phyloP scores from a whole-genome alignment of 2,329 filamentous ascomycete genomes.

The Venturia oleaginea region DNA sequence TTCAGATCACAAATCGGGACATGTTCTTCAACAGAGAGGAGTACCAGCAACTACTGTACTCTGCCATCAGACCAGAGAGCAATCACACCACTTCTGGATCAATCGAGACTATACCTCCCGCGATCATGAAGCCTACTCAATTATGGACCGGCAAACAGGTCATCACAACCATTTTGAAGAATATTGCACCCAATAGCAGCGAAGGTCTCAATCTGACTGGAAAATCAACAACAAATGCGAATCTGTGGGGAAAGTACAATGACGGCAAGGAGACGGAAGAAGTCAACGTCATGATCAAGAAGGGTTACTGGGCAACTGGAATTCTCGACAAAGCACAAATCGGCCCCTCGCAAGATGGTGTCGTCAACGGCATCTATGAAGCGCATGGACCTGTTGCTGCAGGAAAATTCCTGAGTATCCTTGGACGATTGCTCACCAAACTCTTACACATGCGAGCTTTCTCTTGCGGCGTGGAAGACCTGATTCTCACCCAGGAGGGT shows the following conservation, averaged over 20 bases:
- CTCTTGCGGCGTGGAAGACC: slow-evolving; percentile 93
- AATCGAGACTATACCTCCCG: slow-evolving; percentile 71
- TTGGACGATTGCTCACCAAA: slow-evolving; percentile 82
- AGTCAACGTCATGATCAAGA: slow-evolving; percentile 68
- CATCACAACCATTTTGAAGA: slow-evolving; percentile 84
- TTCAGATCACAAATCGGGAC: slow-evolving; percentile 83
- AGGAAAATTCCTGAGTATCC: slow-evolving; percentile 77
- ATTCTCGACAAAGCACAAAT: slow-evolving; percentile 96
- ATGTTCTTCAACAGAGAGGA: slow-evolving; percentile 80
- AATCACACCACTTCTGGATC: slow-evolving; percentile 77
- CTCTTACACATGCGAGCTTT: slow-evolving; percentile 91
- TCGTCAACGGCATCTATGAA: slow-evolving; percentile 89
- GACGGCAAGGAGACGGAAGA: slow-evolving; percentile 56
- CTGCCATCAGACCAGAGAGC: slow-evolving; percentile 78
- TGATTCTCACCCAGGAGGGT: slow-evolving; percentile 72
- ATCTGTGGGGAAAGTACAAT: slow-evolving; percentile 58
- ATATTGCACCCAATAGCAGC: slow-evolving; percentile 71
- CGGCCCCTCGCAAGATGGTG: slow-evolving; percentile 73
- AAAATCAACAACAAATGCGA: slow-evolving; percentile 67
- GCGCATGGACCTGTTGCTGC: slow-evolving; percentile 82
- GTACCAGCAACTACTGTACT: slow-evolving; percentile 92
- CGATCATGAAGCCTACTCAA: slow-evolving; percentile 68
- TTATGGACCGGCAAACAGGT: slow-evolving; percentile 97
- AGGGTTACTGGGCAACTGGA: slow-evolving; percentile 80
- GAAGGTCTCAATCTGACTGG: slow-evolving; percentile 71